Base-by-base conservation (phyloP, 2,329 filamentous ascomycete genomes). In the Onygenales sp. region DNA sequence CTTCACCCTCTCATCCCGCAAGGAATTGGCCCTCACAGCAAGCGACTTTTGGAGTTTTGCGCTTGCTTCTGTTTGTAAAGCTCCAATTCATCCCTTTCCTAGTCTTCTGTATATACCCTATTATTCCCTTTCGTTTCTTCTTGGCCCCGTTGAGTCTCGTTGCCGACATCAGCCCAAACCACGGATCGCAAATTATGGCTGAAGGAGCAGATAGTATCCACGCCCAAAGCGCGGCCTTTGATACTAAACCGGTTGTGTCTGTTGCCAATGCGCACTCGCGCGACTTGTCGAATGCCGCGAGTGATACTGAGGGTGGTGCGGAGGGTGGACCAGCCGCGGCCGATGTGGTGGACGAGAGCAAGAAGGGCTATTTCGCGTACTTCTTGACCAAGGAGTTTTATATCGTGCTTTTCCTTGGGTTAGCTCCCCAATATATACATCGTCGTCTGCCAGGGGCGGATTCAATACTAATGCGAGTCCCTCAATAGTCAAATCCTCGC, bases 371-470 rank as follows among this genome's bases (percentile, higher is more conserved):
- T 59, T 79, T 84, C 60, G 74, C 85, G 43, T 97, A 93, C 72
- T 76, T 97, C 58, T 79, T 78, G 61, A 95, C 91, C 9, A 78
- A 78, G 64, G 88, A 96, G 67, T 97, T 98, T 68, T 97, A 89
- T 82, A 75, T 89, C 60, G 83, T 95, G 43, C 76, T 97, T 62
- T 56, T 82, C 48, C 74, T 97, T 56, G 90, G 90, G 75, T 83
- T 70, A 61, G 74, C 72, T 62, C 33, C 36, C 13, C 31, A 17
- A 43, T 17, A 45, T 10, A 13, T 14, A 14, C 35, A 8, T 38
- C 2, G 3, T 14, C 10, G 14, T 44, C 5, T 11, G 3, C 21
- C 43, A 33, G n/a, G n/a, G 45, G 10, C 3, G 36, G 9, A 27
- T 7, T 7, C 9, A 3, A 7, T 17, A 14, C 41, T 50, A 17